phyloP scores from a whole-genome alignment of 495 filamentous ascomycete species.

The Physcia stellaris region DNA sequence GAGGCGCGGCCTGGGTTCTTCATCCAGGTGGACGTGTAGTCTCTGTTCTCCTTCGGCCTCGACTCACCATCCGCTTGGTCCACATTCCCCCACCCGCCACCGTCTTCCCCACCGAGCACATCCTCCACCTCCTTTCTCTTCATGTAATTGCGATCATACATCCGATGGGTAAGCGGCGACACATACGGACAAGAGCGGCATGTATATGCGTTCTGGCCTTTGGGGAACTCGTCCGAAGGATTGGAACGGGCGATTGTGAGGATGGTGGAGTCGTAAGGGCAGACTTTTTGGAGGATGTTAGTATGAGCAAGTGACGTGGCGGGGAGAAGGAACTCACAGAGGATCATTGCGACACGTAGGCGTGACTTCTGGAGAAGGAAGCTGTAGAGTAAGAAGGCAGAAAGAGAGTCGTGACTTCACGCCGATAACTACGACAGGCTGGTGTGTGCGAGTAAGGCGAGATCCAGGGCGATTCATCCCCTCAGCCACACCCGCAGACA shows the following conservation, averaged over 20 bases:
- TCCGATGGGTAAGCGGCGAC: conserved; percentile 54
- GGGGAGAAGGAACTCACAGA: no score
- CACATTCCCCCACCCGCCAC: conserved; percentile 86
- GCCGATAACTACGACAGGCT: no score
- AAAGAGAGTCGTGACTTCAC: no score
- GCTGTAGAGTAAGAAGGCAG: no score
- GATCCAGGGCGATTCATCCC: no score
- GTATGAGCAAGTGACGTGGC: no score
- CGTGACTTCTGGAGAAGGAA: no score
- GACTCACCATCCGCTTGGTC: conserved; percentile 54
- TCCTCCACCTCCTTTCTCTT: conserved; percentile 79
- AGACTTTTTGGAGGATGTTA: conserved; percentile 1
- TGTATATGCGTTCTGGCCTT: conserved; percentile 62
- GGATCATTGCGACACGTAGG: no score
- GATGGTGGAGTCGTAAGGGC: background rate
- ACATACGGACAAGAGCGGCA: conserved; percentile 91
- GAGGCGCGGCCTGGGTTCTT: no score
- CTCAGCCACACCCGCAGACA: no score
- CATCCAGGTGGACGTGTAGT: no score
- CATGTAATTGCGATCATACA: conserved; percentile 59
- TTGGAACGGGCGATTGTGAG: conserved; percentile 46
- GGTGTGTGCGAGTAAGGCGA: no score
- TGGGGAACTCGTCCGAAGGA: conserved; percentile 27
- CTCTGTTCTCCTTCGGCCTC: background rate
- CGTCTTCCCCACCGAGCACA: conserved; percentile 73